Base-by-base conservation (phyloP, 192 early-diverging fungal species). In the Umbelopsis vinacea region DNA sequence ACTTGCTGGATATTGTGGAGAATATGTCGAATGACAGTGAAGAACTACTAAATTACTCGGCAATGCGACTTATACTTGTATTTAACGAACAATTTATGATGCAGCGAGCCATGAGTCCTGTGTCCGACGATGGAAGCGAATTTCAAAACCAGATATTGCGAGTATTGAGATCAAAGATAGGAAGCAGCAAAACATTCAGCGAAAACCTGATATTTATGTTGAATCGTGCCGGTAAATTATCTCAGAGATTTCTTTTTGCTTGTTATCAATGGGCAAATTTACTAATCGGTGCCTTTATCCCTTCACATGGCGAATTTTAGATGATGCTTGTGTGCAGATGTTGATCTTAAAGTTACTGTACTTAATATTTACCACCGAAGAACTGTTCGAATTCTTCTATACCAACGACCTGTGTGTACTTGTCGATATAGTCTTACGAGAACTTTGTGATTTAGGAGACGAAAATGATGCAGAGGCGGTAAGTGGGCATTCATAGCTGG, bases 181-280 rank as follows among this genome's bases (percentile, higher is more conserved):
- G 88, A 37, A 78, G 79, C 26, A 86, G 91, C 74, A 93, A 91
- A 55, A 96, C 93, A 15, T 92, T 98, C 72, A 84, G 90, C 7
- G 95, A 93, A 43, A 98, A 95, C 73, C 74, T 98, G 22, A 90
- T 98, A 55, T 95, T 98, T 76, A 90, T 98, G 80, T 81, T 98
- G 68, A 98, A 98, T 77, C 89, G 96, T 35, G 90, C 92, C 26
- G 90, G 95, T 85, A 87, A 80, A 74, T 78, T 3, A 63, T 57
- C 19, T 14, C 11, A 54, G 12, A 1, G 6, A 23, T 54, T 26
- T 4, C 2, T 54, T 54, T 29, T 29, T 29, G n/a, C 29, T 29
- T 29, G 29, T 29, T 26, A 57, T 15, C 57, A 63, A n/a, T n/a
- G 17, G 35, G 1, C 5, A 17, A 37, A 17, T 14, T 37, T 12